Evolutionary conservation across 2,329 filamentous ascomycete species (phyloP), one percentile per base, ranked within the genome.

Genomic region (Neofusicoccum ribis): DNA sequence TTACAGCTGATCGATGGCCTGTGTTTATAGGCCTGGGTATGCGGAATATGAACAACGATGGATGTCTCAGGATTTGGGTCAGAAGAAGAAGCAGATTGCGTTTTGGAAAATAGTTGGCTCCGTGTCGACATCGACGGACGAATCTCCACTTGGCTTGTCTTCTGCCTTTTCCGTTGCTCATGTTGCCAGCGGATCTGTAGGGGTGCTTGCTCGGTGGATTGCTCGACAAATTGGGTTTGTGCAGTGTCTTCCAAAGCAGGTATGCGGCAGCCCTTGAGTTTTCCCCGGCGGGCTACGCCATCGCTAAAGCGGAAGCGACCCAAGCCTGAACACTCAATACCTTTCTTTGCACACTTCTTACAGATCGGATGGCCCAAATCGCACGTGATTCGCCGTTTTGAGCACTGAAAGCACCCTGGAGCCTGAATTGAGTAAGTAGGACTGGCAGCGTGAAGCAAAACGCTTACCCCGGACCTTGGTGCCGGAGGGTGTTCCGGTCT

Each of bases 281-380:
- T 67, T 8, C 70, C 70, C 56, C 68, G 62, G 34, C 65, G 67
- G 68, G 68, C 77, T 65, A 63, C 72, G 4, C 71, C 70, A 36
- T 68, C 72, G 52, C 75, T 77, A 46, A 79, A 78, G 14, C 76
- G 75, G 51, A 77, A 79, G 8, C 76, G 71, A 3, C 75, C 75
- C 34, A 78, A 70, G 0, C 79, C 79, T 0, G 79, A 80, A 67
- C 79, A 80, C 7, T 72, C 68, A 17, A 80, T 69, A n/a, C 69
- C 70, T 49, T 73, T 74, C 63, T 80, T 80, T 9, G 71, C 67
- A 63, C 79, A 81, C 59, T 80, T 80, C 20, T 70, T 67, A 64
- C 79, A 81, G 63, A 73, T 70, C 1, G 79, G 79, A 54, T 78
- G 73, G 17, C 72, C 71, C 66, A 76, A 77, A 68, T 81, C 79